Percentiles rank a stretch among this genome's conserved stretches.
These are phyloP conservation scores for Colletotrichum gigasporum DNA, from an alignment of 2,329 filamentous ascomycete genomes.

Conservation along the genomic window DNA sequence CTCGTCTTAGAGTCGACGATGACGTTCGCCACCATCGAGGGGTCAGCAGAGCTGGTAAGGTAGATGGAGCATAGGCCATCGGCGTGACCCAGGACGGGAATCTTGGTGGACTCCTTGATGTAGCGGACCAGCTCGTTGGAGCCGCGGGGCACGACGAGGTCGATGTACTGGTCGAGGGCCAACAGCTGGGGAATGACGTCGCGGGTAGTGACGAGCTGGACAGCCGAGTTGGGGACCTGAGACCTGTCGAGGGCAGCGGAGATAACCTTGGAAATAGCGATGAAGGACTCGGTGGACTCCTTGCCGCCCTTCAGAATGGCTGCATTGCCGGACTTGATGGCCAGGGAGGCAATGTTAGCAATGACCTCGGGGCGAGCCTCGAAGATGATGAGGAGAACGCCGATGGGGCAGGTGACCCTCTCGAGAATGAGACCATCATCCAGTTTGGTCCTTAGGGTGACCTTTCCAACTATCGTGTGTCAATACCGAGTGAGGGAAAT, in stretches of 20 bases:
- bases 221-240: constrained; percentile 82
- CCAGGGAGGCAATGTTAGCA: constrained; percentile 94
- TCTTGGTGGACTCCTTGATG: constrained; percentile 90
- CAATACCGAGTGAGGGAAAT: neutral
- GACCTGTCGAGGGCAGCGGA: constrained; percentile 78
- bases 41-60: constrained; percentile 81
- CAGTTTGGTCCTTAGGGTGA: constrained; percentile 84
- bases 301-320: constrained; percentile 97
- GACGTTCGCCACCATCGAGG: constrained; percentile 75
- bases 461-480: constrained; percentile 73
- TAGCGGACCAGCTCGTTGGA: constrained; percentile 90
- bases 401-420: constrained; percentile 92
- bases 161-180: constrained; percentile 85
- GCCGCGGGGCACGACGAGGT: constrained; percentile 93
- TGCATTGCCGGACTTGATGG: constrained; percentile 96
- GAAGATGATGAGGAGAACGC: constrained; percentile 98
- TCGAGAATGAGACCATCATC: constrained; percentile 89
- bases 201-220: constrained; percentile 93
- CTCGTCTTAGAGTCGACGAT: constrained; percentile 92
- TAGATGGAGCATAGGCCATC: constrained; percentile 93
- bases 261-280: constrained; percentile 87
- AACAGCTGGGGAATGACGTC: constrained; percentile 92
- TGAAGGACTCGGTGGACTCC: constrained; percentile 94
- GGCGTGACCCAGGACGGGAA: constrained; percentile 95
- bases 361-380: constrained; percentile 98